phyloP scores from a whole-genome alignment of 2,329 filamentous ascomycete species.

The Teratosphaeria epicoccoides region DNA sequence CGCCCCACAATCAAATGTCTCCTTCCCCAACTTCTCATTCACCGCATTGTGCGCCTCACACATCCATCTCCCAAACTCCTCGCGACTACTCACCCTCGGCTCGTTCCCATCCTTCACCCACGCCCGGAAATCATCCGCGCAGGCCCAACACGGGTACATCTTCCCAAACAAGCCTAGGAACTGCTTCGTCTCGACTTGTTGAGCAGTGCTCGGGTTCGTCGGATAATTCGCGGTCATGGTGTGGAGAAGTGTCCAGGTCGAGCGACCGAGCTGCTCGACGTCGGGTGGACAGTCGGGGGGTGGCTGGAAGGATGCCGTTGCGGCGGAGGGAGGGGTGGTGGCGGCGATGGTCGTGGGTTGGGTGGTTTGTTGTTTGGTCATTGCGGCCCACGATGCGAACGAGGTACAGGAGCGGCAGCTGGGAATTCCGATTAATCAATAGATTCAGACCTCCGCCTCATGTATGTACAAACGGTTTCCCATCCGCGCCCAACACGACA shows the following conservation, averaged over 20 bases:
- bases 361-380: constrained; percentile 26
- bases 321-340: constrained; percentile 27
- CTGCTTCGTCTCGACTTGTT: constrained; percentile 64
- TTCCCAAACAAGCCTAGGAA: constrained; percentile 76
- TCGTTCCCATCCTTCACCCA: constrained; percentile 65
- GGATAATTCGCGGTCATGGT: constrained; percentile 84
- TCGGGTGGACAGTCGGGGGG: constrained; percentile 75
- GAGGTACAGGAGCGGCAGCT: constrained; percentile 66
- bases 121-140: constrained; percentile 77
- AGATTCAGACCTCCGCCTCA: no score
- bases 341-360: constrained; percentile 21
- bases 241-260: constrained; percentile 89
- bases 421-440: not conserved
- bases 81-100: constrained; percentile 47
- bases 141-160: constrained; percentile 91
- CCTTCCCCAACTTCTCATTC: constrained; percentile 82
- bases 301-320: constrained; percentile 21
- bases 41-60: constrained; percentile 82
- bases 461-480: constrained; percentile 61
- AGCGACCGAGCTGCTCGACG: constrained; percentile 74
- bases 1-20: constrained; percentile 72
- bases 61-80: constrained; percentile 71
- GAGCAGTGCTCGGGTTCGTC: constrained; percentile 49
- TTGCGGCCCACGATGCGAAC: constrained; percentile 47
- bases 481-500: constrained; percentile 66